Base-by-base conservation (phyloP, 2,329 filamentous ascomycete species). In the Arthrocladium fulminans region DNA sequence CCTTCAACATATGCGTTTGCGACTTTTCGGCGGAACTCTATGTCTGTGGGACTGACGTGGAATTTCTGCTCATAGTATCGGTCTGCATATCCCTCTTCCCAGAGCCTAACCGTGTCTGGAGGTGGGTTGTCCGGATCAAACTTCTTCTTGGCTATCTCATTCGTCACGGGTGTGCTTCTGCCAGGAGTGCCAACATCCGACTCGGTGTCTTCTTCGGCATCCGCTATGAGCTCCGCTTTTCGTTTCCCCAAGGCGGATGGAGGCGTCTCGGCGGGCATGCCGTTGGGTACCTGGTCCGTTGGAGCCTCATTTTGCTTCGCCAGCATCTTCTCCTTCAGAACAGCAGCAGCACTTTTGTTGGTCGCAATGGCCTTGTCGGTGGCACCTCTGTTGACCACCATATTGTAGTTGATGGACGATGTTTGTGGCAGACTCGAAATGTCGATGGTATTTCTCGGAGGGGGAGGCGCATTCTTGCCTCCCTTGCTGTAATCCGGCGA, bases 41-140 rank as follows among this genome's bases (percentile, higher is more conserved):
- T 73, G 64, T 98, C 86, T 46, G 83, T 78, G 2, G 87, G 81
- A 50, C 86, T 81, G 40, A 87, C 87, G 43, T 87, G 76, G 61
- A 98, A 98, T 64, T 98, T 98, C 64, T 95, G 88, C 64, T 95
- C 84, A 63, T 98, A 98, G 66, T 98, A 98, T 40, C 92, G 80
- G 67, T 96, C 90, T 44, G 84, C 83, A 64, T 98, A 98, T 6
- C 92, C 92, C 45, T 89, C 83, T 62, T 98, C 92, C 92, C 92
- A 98, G 10, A 98, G 73, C 51, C 84, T 80, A 45, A 98, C 86
- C 15, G 83, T 87, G 62, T 98, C 92, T 51, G 81, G 74, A 2
- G 84, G 80, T 4, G 73, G 65, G 39, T 58, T 53, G 34, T 57
- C 54, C 23, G 55, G 52, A 40, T 57, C 52, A 3, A 42, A 53